Percentiles rank a stretch among this genome's conserved stretches.
phyloP scores from a whole-genome alignment of 1,284 basidiomycete genomes.

The Microstroma glucosiphilum region DNA sequence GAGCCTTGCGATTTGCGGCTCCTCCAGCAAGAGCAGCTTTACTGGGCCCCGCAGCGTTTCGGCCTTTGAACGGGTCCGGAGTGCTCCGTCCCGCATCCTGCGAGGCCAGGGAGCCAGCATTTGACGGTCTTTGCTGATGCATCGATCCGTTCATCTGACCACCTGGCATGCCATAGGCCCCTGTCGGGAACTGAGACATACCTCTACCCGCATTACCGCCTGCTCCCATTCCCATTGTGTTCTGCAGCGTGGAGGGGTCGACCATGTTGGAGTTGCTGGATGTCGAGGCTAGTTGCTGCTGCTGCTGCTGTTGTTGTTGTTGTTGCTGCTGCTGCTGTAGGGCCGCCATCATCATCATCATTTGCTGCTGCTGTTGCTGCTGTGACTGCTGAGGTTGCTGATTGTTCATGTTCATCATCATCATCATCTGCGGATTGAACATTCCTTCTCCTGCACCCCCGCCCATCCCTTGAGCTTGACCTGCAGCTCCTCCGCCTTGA shows the following conservation, averaged over 20 bases:
- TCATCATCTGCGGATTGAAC: background rate
- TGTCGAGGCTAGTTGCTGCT: no score
- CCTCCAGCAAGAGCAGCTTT: no score
- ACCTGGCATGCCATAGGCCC: background rate
- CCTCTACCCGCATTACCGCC: background rate
- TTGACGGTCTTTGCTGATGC: background rate
- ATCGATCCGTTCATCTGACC: background rate
- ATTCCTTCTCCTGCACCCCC: no score
- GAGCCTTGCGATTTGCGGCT: background rate
- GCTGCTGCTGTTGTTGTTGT: no score
- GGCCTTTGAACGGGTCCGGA: background rate
- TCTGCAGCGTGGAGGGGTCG: no score
- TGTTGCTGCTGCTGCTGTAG: background rate
- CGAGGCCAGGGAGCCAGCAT: background rate
- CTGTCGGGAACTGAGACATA: background rate
- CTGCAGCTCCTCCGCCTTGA: background rate
- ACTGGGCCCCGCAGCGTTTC: background rate
- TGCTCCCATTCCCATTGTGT: background rate
- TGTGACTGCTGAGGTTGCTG: no score
- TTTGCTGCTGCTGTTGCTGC: background rate
- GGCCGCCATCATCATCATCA: constrained; percentile 1
- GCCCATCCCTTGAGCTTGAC: no score
- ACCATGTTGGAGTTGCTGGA: no score
- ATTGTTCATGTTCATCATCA: background rate
- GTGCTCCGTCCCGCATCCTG: background rate